Evolutionary conservation across 306 rosid genomes (phyloP).

Genomic region (Cicer bijugum): DNA sequence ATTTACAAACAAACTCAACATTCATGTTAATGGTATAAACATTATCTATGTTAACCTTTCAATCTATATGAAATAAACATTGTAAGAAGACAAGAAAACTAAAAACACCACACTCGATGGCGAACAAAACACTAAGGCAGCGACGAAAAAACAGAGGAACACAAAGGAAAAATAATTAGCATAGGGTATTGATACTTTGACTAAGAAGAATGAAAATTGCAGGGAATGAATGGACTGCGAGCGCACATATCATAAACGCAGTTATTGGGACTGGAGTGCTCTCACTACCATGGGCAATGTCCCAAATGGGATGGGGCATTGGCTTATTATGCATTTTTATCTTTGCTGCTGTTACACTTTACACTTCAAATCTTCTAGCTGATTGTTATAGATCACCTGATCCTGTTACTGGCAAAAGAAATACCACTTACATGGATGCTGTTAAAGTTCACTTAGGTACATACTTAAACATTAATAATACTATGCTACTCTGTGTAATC

Average conservation of each 20-base stretch:
- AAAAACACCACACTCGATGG: too few relatives aligned
- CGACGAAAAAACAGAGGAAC: too few relatives aligned
- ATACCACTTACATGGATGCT: slow-evolving; percentile 53
- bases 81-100: too few relatives aligned
- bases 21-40: too few relatives aligned
- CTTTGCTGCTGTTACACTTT: slow-evolving; percentile 47
- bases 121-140: too few relatives aligned
- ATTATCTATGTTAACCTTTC: too few relatives aligned
- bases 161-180: too few relatives aligned
- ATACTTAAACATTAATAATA: too few relatives aligned
- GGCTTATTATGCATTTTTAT: slow-evolving; percentile 27
- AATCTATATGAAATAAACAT: too few relatives aligned
- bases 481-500: too few relatives aligned
- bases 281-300: slow-evolving; percentile 49
- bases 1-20: too few relatives aligned
- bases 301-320: slow-evolving; percentile 52
- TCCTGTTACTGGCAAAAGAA: slow-evolving; percentile 46
- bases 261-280: slow-evolving; percentile 55
- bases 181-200: too few relatives aligned
- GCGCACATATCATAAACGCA: slow-evolving; percentile 52
- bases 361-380: slow-evolving; percentile 47
- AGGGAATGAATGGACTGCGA: slow-evolving; percentile 51
- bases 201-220: neutral
- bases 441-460: slow-evolving; percentile 39
- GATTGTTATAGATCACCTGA: slow-evolving; percentile 53